Conservation (phyloP, 805 yeast genomes). For the Maudiozyma serrabonitensis region DNA sequence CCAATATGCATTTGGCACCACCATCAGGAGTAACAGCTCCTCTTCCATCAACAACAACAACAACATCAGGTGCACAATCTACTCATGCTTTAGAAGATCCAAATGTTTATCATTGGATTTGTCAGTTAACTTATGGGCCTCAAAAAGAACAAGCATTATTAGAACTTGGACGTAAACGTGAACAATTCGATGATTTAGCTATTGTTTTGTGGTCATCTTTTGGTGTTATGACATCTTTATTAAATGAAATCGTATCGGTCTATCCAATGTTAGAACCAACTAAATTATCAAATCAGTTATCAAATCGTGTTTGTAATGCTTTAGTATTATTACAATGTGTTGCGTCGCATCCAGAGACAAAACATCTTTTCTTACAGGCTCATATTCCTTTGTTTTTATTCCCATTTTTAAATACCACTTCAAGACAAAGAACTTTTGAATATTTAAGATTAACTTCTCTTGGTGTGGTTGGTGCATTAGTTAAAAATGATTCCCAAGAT, state of each 20-base stretch:
- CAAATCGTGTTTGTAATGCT: conserved; percentile 93
- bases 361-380: conserved; percentile 75
- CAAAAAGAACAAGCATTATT: conserved; percentile 86
- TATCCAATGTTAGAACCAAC: conserved; percentile 89
- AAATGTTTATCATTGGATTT: conserved; percentile 81
- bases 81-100: conserved; percentile 55
- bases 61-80: not conserved
- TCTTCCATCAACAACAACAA: not conserved
- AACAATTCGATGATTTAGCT: conserved; percentile 89
- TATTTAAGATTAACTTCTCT: conserved; percentile 84
- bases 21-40: not conserved
- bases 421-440: conserved; percentile 88
- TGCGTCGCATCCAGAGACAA: conserved; percentile 88
- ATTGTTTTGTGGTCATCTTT: conserved; percentile 89
- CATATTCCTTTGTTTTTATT: conserved; percentile 87
- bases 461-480: conserved; percentile 95
- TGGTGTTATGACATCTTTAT: conserved; percentile 87
- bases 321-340: conserved; percentile 91
- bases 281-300: conserved; percentile 69
- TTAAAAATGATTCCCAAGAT: conserved; percentile 90
- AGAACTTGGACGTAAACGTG: conserved; percentile 89
- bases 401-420: conserved; percentile 87
- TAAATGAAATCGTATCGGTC: conserved; percentile 83
- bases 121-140: conserved; percentile 81
- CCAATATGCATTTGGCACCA: not conserved